Base-by-base conservation (phyloP, 257 asterid genomes). In the Nemophila menziesii region DNA sequence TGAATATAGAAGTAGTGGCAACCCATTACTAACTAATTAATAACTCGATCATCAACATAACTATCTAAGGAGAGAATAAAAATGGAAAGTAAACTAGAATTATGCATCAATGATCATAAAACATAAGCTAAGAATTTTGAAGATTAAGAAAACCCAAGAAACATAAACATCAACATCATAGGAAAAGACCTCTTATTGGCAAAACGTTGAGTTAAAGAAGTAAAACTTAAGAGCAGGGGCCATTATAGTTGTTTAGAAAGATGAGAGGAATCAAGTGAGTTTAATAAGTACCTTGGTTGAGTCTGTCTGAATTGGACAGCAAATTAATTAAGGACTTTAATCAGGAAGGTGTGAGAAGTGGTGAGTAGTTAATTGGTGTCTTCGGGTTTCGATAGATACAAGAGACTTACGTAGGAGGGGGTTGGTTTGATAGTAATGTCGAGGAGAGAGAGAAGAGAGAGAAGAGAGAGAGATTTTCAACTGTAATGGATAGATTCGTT, bases 111-210 rank as follows among this genome's bases (percentile, higher is more conserved):
- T 41, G 46, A 41, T 16, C 22, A 18, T 23, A 16, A 41, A 16
- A 4, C 16, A 15, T 16, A 16, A 3, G 11, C 11, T 3, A 23
- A 41, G 5, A 16, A 41, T 16, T 2, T 29, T 29, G n/a, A 29
- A 29, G 12, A 29, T 29, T 1, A 29, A 29, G 12, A 29, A 7
- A 29, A 41, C 4, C 11, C 46, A 41, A 41, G 46, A 21, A 41
- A 41, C 46, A 41, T 17, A 21, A 41, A 41, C 46, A 41, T 17
- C 22, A 16, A 16, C 46, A 41, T 41, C 22, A 41, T 21, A 19
- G 14, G n/a, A 29, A 29, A 29, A 5, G 36, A 29, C 36, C 36
- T 13, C 36, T 29, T 29, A 29, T 7, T 29, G 36, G 2, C 36
- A 3, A 29, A 29, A 29, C 8, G 36, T 29, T 2, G 12, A 29